Evolutionary conservation across 768 basidiomycete species (phyloP).

Genomic region (Cystofilobasidium macerans): DNA sequence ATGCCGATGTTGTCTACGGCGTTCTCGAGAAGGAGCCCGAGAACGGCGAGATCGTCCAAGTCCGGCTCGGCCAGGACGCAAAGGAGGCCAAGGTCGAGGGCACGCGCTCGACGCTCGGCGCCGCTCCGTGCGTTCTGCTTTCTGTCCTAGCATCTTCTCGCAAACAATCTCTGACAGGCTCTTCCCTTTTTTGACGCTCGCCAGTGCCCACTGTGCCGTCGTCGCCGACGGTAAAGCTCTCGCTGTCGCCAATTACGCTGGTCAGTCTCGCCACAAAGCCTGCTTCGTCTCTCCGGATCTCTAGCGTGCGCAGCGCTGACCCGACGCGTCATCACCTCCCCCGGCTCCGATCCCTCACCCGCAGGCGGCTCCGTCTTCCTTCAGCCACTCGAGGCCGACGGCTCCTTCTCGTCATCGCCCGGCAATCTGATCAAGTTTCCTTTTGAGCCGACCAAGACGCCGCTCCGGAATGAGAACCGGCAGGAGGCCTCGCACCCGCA

Average conservation of each 20-base stretch:
- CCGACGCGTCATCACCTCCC: background rate
- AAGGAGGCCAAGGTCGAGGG: background rate
- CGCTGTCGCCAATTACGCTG: background rate
- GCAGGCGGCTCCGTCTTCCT: constrained; percentile 4
- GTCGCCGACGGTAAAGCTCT: constrained; percentile 4
- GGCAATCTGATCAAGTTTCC: constrained; percentile 16
- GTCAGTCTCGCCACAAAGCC: too few relatives aligned
- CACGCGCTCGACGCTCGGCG: constrained; percentile 3
- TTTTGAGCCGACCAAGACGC: constrained; percentile 2
- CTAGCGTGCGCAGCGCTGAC: background rate
- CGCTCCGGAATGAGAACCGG: constrained; percentile 15
- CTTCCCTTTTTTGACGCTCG: background rate
- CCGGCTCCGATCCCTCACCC: background rate
- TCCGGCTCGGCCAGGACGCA: background rate
- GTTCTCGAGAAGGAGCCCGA: constrained; percentile 14
- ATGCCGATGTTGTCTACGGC: constrained; percentile 16
- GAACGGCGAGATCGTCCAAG: constrained; percentile 9
- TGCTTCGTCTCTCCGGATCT: background rate
- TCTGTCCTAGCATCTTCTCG: background rate
- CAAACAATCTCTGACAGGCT: background rate
- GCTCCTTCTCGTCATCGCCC: constrained; percentile 5
- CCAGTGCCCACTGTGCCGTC: background rate
- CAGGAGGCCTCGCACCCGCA: constrained; percentile 24
- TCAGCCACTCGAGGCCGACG: constrained; percentile 15
- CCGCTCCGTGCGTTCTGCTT: constrained; percentile 6